Evolutionary conservation across 352 stramenopile species (phyloP), one percentile per base, ranked within the genome.

Genomic region (Globisporangium irregulare): DNA sequence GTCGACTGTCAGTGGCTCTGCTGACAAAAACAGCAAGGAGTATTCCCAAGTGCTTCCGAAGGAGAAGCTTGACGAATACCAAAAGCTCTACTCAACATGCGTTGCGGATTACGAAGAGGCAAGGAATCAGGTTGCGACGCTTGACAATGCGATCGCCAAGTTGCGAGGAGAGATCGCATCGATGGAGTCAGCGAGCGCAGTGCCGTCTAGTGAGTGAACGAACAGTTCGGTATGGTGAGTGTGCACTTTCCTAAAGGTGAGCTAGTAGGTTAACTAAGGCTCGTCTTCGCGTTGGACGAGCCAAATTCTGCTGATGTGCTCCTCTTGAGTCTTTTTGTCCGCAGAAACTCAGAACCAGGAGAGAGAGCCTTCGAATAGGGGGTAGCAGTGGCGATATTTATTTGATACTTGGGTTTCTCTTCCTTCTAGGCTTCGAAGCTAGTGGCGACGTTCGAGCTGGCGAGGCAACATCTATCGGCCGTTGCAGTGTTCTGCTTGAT

Each of bases 81-180:
- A 61, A 29, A 22, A 46, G 4, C n/a, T 46, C 6, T 65, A 70
- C 36, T 10, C 38, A 20, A 20, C 15, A 6, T 65, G 57, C 43
- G 20, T 64, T 20, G 50, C 65, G 32, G 65, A 70, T 20, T 70
- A 55, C 25, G 46, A 70, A 32, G 57, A 64, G n/a, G 65, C 65
- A 20, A 29, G 20, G 22, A 51, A 34, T 5, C 58, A 70, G 32
- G 65, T 70, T 24, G 20, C 22, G 24, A 64, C 46, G 27, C 36
- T 65, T 27, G 59, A 70, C 20, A 46, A 58, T 8, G 34, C 50
- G 43, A 70, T 70, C 36, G 32, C 56, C 1, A 64, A 43, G 65
- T 10, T 70, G n/a, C 43, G 48, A 1, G 22, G 62, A n/a, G 43
- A 70, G 41, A 70, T 70, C 34, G 46, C 50, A n/a, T 53, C n/a